These are phyloP conservation scores for Cyclotella sp. DNA, from an alignment of 108 stramenopile species.

Conservation along the genomic window DNA sequence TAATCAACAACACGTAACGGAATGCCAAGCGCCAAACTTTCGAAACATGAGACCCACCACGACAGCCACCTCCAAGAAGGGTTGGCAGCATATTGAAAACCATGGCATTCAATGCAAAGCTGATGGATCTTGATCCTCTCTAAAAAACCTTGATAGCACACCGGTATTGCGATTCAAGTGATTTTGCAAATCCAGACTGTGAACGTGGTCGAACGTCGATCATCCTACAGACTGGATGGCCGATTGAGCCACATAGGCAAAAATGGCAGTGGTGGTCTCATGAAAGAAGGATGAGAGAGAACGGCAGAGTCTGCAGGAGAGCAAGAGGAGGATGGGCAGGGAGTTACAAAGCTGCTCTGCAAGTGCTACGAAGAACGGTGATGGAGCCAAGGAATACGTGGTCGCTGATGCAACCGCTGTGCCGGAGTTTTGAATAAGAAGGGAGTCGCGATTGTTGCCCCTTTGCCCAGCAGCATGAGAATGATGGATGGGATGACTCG, in stretches of 20 bases:
- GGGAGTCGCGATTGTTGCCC: constrained; percentile 27
- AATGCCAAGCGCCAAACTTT: constrained; percentile 87
- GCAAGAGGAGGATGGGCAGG: constrained; percentile 23
- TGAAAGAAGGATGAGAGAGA: constrained; percentile 31
- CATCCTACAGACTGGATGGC: constrained; percentile 74
- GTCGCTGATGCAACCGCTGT: neutral
- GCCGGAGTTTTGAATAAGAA: constrained; percentile 37
- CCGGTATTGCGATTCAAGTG: constrained; percentile 94
- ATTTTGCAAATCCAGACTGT: constrained; percentile 88
- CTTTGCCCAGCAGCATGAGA: constrained; percentile 31
- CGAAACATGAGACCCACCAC: constrained; percentile 88
- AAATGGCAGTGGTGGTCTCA: constrained; percentile 30
- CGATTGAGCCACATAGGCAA: constrained; percentile 36
- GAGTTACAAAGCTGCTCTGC: neutral
- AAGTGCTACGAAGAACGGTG: neutral
- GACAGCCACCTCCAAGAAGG: constrained; percentile 88
- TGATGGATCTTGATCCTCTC: constrained; percentile 92
- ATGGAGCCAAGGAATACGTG: neutral
- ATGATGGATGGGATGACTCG: constrained; percentile 21
- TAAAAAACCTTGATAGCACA: constrained; percentile 88
- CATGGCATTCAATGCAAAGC: constrained; percentile 93
- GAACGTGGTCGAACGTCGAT: constrained; percentile 92
- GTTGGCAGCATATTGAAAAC: constrained; percentile 98
- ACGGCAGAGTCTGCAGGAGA: constrained; percentile 23
- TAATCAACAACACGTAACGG: constrained; percentile 83